Evolutionary conservation across 345 rosid genomes (phyloP), one percentile per base, ranked within the genome.

Genomic region (Gynandropsis gynandra): DNA sequence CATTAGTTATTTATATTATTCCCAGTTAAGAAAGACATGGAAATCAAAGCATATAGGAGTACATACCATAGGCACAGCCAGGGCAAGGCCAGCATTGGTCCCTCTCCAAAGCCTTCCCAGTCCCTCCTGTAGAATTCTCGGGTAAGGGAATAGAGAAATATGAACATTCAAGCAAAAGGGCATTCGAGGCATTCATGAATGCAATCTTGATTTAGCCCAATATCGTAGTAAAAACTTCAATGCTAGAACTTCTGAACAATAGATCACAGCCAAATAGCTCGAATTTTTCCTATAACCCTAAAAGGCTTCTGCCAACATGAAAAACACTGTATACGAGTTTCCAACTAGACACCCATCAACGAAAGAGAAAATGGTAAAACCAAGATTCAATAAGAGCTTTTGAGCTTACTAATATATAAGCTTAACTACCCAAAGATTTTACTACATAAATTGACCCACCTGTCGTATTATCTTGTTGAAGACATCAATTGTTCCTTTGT

Each of bases 401-500:
- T 2, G 3, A 10, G 41, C 4, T 37, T 10, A 1, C 41, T 37
- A 10, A 10, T 37, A n/a, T n/a, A n/a, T n/a, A 37, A 10, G 11
- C 1, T 37, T 37, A 37, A 37, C 29, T 24, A 5, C 29, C 3
- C 41, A 37, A 37, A 37, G 41, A 10, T 39, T 14, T 12, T 4
- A 16, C 47, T n/a, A 44, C 17, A 62, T n/a, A 33, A 14, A 29
- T 4, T 31, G 24, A 68, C 88, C 40, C 56, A 84, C 98, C 95
- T 85, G 98, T 42, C 94, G 74, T 54, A 88, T 77, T 51, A 92
- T 80, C 73, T 92, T 92, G 79, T 67, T 63, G 69, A 88, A 78
- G 56, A 88, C 95, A 78, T 92, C 98, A n/a, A 92, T 50, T 4
- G 97, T 88, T 65, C 98, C 97, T 64, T 86, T 88, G 61, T 92